Base-by-base conservation (phyloP, 768 basidiomycete species). In the Mycena haematopus region DNA sequence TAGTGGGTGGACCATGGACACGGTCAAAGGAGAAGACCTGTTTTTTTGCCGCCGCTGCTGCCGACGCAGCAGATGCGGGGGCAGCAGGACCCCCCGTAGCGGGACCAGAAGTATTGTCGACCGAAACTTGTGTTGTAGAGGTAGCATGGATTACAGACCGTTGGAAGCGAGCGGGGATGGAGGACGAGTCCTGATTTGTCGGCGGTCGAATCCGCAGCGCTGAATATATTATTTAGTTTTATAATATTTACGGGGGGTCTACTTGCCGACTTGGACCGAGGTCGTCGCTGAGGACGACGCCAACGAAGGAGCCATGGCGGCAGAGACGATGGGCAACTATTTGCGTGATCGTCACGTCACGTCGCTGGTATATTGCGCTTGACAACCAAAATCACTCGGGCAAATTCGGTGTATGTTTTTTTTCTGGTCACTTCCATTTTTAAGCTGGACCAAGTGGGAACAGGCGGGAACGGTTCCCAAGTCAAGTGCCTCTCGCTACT, bases 101-200 rank as follows among this genome's bases (percentile, higher is more conserved):
- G 50, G 84, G 70, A 40, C 84, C 79, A 49, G 82, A 74, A 64
- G 80, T 77, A 54, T 86, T 80, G 52, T 99, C 96, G 68, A 97
- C 88, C n/a, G 88, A 76, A 63, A 99, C 87, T n/a, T 86, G 85
- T 51, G 87, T 92, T 25, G 84, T 68, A 21, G 91, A 86, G 54
- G 82, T 81, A 22, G 92, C 84, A 71, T 93, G 90, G 77, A 99
- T 87, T 72, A 95, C 89, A 66, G 88, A 85, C 67, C 91, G 88
- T 79, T 97, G 96, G 77, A 98, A 97, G 75, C 96, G 92, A 76
- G 90, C 87, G 70, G 96, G 96, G 65, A 96, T 95, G 72, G 90
- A 89, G 72, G 90, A 89, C 53, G 82, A 82, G 80, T 97, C 95
- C 74, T 96, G 91, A 35, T 83, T 76, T 46, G 93, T 93, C 46